These are phyloP conservation scores for Sungouiozyma ichnusensis DNA, from an alignment of 805 yeast genomes.

Conservation along the genomic window DNA sequence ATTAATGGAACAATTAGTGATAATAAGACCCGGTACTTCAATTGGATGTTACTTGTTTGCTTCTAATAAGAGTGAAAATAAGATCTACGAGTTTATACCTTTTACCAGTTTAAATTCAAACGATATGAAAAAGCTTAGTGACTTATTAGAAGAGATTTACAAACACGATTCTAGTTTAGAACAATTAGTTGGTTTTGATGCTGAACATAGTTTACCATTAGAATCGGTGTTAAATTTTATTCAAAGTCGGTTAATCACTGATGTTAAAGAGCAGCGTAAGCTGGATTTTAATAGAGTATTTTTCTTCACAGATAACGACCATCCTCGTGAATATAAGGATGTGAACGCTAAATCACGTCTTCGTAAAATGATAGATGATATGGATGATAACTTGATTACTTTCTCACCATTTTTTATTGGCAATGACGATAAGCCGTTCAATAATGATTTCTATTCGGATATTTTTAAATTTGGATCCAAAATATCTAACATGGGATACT, in stretches of 20 bases:
- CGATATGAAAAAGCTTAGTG: constrained; percentile 47
- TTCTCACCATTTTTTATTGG: constrained; percentile 58
- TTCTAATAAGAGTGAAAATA: constrained; percentile 32
- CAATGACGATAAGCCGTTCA: constrained; percentile 30
- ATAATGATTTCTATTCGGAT: constrained; percentile 41
- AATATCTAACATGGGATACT: constrained; percentile 10
- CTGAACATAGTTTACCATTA: constrained; percentile 24
- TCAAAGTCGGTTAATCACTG: constrained; percentile 43
- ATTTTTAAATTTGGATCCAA: constrained; percentile 31
- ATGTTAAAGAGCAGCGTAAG: constrained; percentile 30
- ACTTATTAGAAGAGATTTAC: constrained; percentile 37
- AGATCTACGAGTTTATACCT: constrained; percentile 41
- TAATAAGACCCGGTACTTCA: constrained; percentile 57
- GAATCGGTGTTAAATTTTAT: constrained; percentile 39
- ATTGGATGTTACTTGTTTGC: constrained; percentile 62
- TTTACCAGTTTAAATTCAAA: constrained; percentile 44
- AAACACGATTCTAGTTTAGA: constrained; percentile 16
- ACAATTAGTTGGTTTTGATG: constrained; percentile 25
- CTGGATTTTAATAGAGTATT: constrained; percentile 52
- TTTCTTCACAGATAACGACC: constrained; percentile 66
- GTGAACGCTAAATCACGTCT: constrained; percentile 36
- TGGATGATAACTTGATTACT: constrained; percentile 41
- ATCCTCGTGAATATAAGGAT: constrained; percentile 42
- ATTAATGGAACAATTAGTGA: constrained; percentile 56
- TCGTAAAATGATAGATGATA: constrained; percentile 49